Evolutionary conservation across 352 stramenopile species (phyloP).

Genomic region (Globisporangium polare): DNA sequence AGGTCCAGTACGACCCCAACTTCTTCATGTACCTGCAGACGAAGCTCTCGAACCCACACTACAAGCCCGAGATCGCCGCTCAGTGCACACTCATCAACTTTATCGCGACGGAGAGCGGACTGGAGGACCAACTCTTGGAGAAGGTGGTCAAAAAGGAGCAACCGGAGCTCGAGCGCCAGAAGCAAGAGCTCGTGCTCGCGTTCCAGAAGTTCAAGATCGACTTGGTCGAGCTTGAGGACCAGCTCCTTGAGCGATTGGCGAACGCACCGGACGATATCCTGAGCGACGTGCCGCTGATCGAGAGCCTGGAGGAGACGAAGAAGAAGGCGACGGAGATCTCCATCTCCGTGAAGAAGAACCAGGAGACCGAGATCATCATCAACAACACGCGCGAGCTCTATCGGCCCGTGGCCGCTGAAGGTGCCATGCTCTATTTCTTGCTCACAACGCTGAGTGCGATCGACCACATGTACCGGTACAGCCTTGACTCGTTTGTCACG

Average conservation of each 20-base stretch:
- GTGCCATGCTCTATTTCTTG: conserved; percentile 97
- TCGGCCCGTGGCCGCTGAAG: conserved; percentile 91
- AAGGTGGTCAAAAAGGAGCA: conserved; percentile 96
- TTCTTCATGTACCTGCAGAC: conserved; percentile 98
- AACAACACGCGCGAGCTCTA: conserved; percentile 94
- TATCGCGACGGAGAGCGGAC: conserved; percentile 94
- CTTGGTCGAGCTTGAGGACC: conserved; percentile 95
- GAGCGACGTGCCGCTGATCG: conserved; percentile 94
- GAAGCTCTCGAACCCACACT: conserved; percentile 96
- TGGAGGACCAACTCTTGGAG: conserved; percentile 95
- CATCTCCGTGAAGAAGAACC: conserved; percentile 92
- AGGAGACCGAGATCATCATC: conserved; percentile 94
- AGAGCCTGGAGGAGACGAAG: conserved; percentile 96
- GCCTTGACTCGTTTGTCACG: conserved; percentile 95
- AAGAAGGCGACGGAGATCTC: conserved; percentile 95
- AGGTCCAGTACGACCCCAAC: conserved; percentile 95
- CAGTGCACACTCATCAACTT: conserved; percentile 98
- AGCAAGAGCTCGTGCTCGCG: conserved; percentile 89
- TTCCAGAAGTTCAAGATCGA: conserved; percentile 97
- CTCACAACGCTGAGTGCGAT: conserved; percentile 94
- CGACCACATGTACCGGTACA: conserved; percentile 99
- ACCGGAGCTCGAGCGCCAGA: conserved; percentile 92
- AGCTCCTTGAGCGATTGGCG: conserved; percentile 92
- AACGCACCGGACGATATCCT: conserved; percentile 97
- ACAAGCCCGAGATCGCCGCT: conserved; percentile 96